Conservation (phyloP, 2,329 filamentous ascomycete genomes). For the Ophiostoma montium region DNA sequence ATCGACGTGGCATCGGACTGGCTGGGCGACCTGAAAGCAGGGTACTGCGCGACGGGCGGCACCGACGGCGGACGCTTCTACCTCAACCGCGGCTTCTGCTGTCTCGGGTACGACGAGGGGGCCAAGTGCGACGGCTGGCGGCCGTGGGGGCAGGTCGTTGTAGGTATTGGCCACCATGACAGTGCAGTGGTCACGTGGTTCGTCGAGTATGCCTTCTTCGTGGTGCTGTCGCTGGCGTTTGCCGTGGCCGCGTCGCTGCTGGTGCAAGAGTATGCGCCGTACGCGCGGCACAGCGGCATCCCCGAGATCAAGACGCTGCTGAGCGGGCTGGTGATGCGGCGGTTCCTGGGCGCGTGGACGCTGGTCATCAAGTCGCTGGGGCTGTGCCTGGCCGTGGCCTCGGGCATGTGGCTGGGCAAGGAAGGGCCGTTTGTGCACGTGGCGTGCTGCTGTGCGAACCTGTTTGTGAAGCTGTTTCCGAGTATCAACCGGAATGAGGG, state of each 20-base stretch:
- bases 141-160: constrained; percentile 54
- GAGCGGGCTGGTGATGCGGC: constrained; percentile 81
- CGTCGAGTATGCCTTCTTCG: constrained; percentile 76
- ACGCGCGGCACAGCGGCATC: constrained; percentile 91
- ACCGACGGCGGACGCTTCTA: constrained; percentile 77
- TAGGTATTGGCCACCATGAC: constrained; percentile 22
- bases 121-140: constrained; percentile 79
- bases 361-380: constrained; percentile 80
- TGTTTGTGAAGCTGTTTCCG: constrained; percentile 81
- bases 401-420: constrained; percentile 92
- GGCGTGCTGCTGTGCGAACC: constrained; percentile 87
- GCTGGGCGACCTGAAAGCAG: constrained; percentile 83
- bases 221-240: constrained; percentile 70
- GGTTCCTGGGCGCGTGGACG: constrained; percentile 80
- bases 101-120: constrained; percentile 74
- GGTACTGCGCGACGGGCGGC: constrained; percentile 65
- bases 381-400: constrained; percentile 77
- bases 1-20: constrained; percentile 89
- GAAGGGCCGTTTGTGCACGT: constrained; percentile 93
- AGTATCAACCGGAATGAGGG: constrained; percentile 72
- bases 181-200: constrained; percentile 55
- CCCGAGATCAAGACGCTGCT: constrained; percentile 95
- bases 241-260: constrained; percentile 64
- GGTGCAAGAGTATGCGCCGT: constrained; percentile 70
- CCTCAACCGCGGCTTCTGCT: constrained; percentile 83